Base-by-base conservation (phyloP, 768 basidiomycete genomes). In the Pisolithus tinctorius region DNA sequence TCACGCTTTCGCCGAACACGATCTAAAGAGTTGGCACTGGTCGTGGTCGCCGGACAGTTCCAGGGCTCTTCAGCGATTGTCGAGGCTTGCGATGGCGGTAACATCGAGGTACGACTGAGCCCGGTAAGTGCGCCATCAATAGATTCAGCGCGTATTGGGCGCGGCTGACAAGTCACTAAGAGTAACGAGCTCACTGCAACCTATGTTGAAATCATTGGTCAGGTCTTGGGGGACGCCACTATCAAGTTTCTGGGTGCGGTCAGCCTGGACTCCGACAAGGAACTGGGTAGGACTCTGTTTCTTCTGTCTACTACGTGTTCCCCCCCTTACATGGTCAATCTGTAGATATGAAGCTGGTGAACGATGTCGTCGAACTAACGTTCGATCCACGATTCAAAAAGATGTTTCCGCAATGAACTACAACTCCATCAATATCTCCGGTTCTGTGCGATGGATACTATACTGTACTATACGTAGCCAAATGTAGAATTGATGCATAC, bases 141-240 rank as follows among this genome's bases (percentile, higher is more conserved):
- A 30, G 17, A 9, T 31, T 23, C 36, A 42, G 8, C 11, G 20
- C 17, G 13, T 9, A n/a, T 13, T 20, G 8, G 38, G 26, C 5
- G 17, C n/a, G 16, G 47, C 47, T 29, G 27, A 50, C 40, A 17
- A 52, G 42, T 42, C 27, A 29, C 37, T 38, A 48, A 80, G 76
- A 74, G 71, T 51, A 62, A 72, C 25, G 65, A 72, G 43, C 68
- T 83, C 47, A 66, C 68, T 2, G 81, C 80, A 47, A 68, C 77
- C 3, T 88, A 69, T 55, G 69, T 85, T 43, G 88, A 91, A 63
- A 69, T 90, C 48, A 74, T 90, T 27, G 88, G 86, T 6, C 74
- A 63, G 5, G 86, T 82, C 20, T 50, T 72, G 23, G 72, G 81
- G 53, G 70, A 79, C 25, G 72, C 79, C 14, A 78, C 75, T 2